Conservation (phyloP, 73 alveolate genomes). For the Symbiodinium pilosum region DNA sequence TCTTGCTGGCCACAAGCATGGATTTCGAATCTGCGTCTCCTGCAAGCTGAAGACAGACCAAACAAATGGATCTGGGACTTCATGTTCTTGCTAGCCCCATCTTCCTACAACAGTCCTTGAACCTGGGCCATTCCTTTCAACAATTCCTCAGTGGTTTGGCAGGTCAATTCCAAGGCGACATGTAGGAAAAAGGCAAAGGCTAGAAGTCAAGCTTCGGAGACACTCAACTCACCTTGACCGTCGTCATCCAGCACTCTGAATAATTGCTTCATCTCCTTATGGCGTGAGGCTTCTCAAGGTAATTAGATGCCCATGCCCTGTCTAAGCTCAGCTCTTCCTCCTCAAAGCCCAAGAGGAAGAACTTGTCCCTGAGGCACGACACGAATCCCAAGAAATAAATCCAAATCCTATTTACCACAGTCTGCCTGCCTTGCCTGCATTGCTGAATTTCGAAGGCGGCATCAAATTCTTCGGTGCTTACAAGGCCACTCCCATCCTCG, state of each 20-base stretch:
- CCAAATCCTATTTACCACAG: neutral
- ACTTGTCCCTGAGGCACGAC: constrained; percentile 31
- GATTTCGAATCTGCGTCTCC: neutral
- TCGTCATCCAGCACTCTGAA: constrained; percentile 73
- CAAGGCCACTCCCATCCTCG: constrained; percentile 66
- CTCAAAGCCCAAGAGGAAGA: constrained; percentile 78
- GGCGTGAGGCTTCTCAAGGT: no score
- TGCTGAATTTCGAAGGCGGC: constrained; percentile 58
- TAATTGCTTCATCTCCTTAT: constrained; percentile 66
- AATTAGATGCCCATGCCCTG: no score
- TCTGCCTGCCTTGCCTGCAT: constrained; percentile 5
- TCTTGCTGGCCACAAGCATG: constrained; percentile 8
- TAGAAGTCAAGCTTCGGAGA: constrained; percentile 6
- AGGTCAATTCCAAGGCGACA: neutral
- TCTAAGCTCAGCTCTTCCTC: constrained; percentile 24
- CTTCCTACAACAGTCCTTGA: constrained; percentile 51
- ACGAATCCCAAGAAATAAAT: no score
- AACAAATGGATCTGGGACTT: no score
- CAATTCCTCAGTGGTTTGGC: neutral
- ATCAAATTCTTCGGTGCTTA: constrained; percentile 59
- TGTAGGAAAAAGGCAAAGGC: no score
- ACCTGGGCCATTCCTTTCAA: constrained; percentile 66
- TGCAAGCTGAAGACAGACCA: no score
- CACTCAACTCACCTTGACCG: constrained; percentile 63
- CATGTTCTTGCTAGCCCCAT: no score